phyloP scores from a whole-genome alignment of 352 stramenopile genomes.

The Phytopythium vexans region DNA sequence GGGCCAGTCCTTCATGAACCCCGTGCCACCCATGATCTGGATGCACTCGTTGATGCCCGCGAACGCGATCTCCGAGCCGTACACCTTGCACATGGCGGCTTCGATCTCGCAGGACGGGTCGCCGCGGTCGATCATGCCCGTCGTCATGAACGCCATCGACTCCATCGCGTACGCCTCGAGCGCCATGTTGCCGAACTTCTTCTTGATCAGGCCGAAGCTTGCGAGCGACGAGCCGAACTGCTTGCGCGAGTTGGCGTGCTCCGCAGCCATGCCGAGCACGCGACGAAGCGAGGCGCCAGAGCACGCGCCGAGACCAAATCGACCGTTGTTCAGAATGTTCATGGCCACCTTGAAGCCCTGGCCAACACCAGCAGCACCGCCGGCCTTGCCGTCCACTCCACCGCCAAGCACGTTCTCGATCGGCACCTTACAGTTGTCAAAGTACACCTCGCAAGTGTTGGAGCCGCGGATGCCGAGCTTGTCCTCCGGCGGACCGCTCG shows the following conservation, averaged over 20 bases:
- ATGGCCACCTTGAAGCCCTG: slow-evolving; percentile 93
- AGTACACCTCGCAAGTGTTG: slow-evolving; percentile 96
- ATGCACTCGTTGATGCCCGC: slow-evolving; percentile 86
- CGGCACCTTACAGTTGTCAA: slow-evolving; percentile 94
- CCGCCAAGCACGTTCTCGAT: slow-evolving; percentile 89
- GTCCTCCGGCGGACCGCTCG: slow-evolving; percentile 91
- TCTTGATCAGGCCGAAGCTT: slow-evolving; percentile 84
- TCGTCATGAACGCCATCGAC: slow-evolving; percentile 89
- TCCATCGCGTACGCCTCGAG: slow-evolving; percentile 84
- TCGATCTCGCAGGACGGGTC: slow-evolving; percentile 86
- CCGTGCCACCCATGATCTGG: slow-evolving; percentile 85
- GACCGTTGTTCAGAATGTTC: slow-evolving; percentile 94
- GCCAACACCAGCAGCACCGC: slow-evolving; percentile 68
- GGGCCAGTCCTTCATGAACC: slow-evolving; percentile 91
- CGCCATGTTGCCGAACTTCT: slow-evolving; percentile 85
- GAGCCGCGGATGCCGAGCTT: slow-evolving; percentile 97
- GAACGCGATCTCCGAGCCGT: slow-evolving; percentile 82
- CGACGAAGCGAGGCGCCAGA: slow-evolving; percentile 68
- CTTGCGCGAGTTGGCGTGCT: slow-evolving; percentile 77
- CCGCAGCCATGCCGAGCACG: slow-evolving; percentile 57
- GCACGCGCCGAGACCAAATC: slow-evolving; percentile 79
- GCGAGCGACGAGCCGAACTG: slow-evolving; percentile 76
- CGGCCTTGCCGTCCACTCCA: slow-evolving; percentile 68
- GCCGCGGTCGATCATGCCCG: slow-evolving; percentile 85
- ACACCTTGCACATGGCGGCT: slow-evolving; percentile 88